A percentile compares a stretch with the other conserved stretches of the same genome.
Conservation (phyloP, 768 basidiomycete genomes). For the Lentinus brumalis region DNA sequence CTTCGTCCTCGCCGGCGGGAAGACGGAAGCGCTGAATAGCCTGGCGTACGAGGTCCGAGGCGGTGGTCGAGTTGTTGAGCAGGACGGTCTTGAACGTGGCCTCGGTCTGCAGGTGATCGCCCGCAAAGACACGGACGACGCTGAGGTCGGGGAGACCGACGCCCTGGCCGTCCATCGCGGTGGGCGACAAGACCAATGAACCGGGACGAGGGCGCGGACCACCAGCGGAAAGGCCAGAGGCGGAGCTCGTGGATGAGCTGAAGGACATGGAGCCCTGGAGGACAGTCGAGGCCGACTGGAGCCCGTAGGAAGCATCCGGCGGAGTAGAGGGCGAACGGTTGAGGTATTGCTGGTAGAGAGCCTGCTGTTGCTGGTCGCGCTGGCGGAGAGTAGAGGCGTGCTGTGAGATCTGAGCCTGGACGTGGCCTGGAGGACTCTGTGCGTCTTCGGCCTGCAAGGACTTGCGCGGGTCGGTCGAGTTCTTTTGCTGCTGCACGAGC, state of each 20-base stretch:
- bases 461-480: constrained; percentile 17
- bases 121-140: constrained; percentile 95
- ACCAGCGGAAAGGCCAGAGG: constrained; percentile 45
- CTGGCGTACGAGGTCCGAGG: constrained; percentile 84
- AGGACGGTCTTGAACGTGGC: constrained; percentile 98
- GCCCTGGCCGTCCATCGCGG: constrained; percentile 61
- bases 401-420: constrained; percentile 53
- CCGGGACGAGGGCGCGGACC: constrained; percentile 66
- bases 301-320: constrained; percentile 74
- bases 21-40: constrained; percentile 94
- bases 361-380: constrained; percentile 87
- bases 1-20: constrained; percentile 57
- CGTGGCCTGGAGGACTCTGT: constrained; percentile 15
- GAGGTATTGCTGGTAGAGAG: constrained; percentile 87
- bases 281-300: constrained; percentile 73
- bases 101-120: constrained; percentile 86
- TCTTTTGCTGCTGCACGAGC: constrained; percentile 60
- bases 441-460: constrained; percentile 21
- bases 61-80: constrained; percentile 83
- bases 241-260: constrained; percentile 39
- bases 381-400: constrained; percentile 74
- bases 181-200: constrained; percentile 69
- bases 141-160: constrained; percentile 78
- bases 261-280: constrained; percentile 50
- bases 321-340: constrained; percentile 81